A percentile compares a stretch with the other conserved stretches of the same genome.
Conservation (phyloP, 208 protist species). For the Acanthamoeba castellanii region DNA sequence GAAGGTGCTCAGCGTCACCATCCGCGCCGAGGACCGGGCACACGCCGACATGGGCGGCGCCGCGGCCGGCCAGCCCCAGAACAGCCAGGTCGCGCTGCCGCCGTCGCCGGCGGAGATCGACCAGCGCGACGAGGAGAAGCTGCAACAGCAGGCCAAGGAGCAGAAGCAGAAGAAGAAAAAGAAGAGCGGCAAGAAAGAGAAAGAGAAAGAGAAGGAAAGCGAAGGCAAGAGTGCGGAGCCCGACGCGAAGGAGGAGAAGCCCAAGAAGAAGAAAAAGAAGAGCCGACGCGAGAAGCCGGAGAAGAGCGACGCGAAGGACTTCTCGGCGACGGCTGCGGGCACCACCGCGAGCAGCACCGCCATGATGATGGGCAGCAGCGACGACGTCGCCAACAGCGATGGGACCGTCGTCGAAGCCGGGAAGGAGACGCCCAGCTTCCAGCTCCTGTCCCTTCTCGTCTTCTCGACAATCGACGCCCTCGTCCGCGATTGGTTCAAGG, state of each 20-base stretch:
- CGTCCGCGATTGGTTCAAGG: conserved; percentile 45
- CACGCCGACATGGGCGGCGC: background rate
- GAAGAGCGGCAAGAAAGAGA: background rate
- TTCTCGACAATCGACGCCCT: conserved; percentile 48
- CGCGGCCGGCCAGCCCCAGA: background rate
- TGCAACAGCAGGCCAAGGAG: background rate
- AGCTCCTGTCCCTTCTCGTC: conserved; percentile 47
- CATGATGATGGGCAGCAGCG: no score
- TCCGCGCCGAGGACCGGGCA: conserved; percentile 21
- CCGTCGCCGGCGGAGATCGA: background rate
- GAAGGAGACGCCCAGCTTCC: background rate
- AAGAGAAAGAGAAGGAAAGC: background rate
- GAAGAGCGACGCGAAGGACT: background rate
- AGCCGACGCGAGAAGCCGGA: background rate
- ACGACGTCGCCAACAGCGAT: background rate
- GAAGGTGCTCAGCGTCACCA: conserved; percentile 19
- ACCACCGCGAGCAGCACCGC: background rate
- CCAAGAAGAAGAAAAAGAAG: background rate
- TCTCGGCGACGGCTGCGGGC: no score
- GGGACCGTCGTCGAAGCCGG: background rate
- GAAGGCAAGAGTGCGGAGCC: background rate
- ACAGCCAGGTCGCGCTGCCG: background rate
- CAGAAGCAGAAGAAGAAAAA: background rate
- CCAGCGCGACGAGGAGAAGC: background rate
- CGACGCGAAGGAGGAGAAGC: background rate